Evolutionary conservation across 495 filamentous ascomycete species (phyloP).

Genomic region (Aspergillus heteromorphus): DNA sequence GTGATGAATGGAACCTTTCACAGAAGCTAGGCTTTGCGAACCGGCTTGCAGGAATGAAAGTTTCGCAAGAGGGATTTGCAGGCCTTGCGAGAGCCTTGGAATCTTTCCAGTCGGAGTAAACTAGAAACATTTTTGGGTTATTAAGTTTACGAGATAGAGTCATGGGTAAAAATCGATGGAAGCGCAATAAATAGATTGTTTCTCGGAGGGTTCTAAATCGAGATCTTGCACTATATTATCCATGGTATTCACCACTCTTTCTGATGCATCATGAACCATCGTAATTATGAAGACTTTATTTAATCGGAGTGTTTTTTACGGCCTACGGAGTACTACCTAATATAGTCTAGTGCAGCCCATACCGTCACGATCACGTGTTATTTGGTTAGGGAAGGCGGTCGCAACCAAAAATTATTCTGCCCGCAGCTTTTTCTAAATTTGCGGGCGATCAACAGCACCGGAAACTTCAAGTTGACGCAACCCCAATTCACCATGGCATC

Average conservation of each 20-base stretch:
- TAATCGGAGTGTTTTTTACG: no score
- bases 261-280: no score
- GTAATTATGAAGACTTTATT: no score
- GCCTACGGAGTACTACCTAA: no score
- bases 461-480: slow-evolving; percentile 4
- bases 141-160: neutral
- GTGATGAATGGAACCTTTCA: slow-evolving; percentile 44
- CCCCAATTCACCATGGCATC: slow-evolving; percentile 64
- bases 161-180: no score
- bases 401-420: slow-evolving; percentile 38
- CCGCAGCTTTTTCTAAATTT: slow-evolving; percentile 29
- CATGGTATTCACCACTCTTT: no score
- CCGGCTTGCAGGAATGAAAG: slow-evolving; percentile 61
- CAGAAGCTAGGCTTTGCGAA: slow-evolving; percentile 58
- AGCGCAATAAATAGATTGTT: no score
- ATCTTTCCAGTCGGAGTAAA: neutral
- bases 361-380: slow-evolving; percentile 30
- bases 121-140: neutral
- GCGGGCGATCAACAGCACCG: slow-evolving; percentile 10
- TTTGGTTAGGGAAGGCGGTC: slow-evolving; percentile 23
- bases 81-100: slow-evolving; percentile 38
- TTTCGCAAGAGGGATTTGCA: slow-evolving; percentile 59
- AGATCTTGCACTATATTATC: no score
- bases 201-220: no score
- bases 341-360: no score